Evolutionary conservation across 2,329 filamentous ascomycete species (phyloP).

Genomic region (Stemphylium lycopersici): DNA sequence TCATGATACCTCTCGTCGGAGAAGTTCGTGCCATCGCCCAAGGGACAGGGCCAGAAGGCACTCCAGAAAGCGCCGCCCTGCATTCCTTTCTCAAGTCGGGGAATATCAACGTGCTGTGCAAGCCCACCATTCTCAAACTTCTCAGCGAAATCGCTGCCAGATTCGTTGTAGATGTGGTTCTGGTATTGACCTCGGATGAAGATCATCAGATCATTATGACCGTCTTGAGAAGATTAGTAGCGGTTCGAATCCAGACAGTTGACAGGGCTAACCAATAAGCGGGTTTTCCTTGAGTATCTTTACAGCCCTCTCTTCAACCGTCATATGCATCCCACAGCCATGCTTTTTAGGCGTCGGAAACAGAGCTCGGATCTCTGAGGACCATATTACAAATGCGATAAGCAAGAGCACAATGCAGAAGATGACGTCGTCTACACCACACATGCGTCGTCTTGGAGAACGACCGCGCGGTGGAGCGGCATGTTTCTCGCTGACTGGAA

Average conservation of each 20-base stretch:
- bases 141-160: conserved; percentile 68
- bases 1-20: conserved; percentile 72
- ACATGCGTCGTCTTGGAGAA: conserved; percentile 1
- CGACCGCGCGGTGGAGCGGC: not conserved
- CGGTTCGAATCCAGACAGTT: not conserved
- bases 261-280: conserved; percentile 46
- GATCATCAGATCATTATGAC: conserved; percentile 87
- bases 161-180: conserved; percentile 74
- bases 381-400: conserved; percentile 13
- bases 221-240: conserved; percentile 63
- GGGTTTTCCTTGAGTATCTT: conserved; percentile 48
- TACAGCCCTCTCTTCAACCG: conserved; percentile 40
- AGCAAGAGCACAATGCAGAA: conserved; percentile 9
- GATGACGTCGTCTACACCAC: not conserved
- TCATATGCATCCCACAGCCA: conserved; percentile 9
- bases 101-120: conserved; percentile 76
- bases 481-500: not conserved
- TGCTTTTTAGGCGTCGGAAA: conserved; percentile 3
- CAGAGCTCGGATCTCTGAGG: not conserved
- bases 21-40: conserved; percentile 70
- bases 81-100: conserved; percentile 71
- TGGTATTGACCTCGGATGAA: conserved; percentile 69
- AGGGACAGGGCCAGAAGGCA: conserved; percentile 78
- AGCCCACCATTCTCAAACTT: conserved; percentile 75
- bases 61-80: conserved; percentile 94